Evolutionary conservation across 805 yeast species (phyloP).

Genomic region (Myxozyma monticola): DNA sequence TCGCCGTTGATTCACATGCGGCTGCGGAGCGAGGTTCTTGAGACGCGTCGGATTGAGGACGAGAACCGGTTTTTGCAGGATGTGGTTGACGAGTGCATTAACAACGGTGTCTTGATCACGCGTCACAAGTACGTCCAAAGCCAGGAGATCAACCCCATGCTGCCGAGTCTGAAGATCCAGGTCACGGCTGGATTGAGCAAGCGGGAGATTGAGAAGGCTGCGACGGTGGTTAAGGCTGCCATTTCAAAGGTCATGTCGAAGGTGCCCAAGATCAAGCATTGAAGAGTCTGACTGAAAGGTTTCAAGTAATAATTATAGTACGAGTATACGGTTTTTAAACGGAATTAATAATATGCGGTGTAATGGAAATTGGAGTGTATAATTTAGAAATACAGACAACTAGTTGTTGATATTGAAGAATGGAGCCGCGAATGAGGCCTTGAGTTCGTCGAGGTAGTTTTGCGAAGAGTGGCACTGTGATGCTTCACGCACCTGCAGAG

Average conservation of each 20-base stretch:
- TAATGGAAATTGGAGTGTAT: too few species aligned
- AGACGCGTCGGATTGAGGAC: constrained; percentile 43
- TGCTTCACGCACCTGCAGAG: constrained; percentile 8
- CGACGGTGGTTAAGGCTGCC: constrained; percentile 34
- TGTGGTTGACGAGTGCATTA: constrained; percentile 59
- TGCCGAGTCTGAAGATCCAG: constrained; percentile 58
- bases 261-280: constrained; percentile 22
- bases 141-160: constrained; percentile 71
- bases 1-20: constrained; percentile 74
- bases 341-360: too few species aligned
- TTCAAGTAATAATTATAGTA: too few species aligned
- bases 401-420: too few species aligned
- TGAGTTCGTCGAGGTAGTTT: constrained; percentile 4
- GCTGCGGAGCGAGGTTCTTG: constrained; percentile 46
- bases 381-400: too few species aligned
- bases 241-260: constrained; percentile 31
- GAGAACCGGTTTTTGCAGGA: constrained; percentile 63
- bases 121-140: constrained; percentile 64
- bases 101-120: constrained; percentile 58
- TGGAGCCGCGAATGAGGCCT: not conserved
- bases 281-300: not conserved
- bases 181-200: constrained; percentile 50
- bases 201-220: constrained; percentile 49
- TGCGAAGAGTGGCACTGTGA: constrained; percentile 6
- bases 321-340: too few species aligned